Base-by-base conservation (phyloP, 148 eudicot genomes). In the Dianthus caryophyllus region DNA sequence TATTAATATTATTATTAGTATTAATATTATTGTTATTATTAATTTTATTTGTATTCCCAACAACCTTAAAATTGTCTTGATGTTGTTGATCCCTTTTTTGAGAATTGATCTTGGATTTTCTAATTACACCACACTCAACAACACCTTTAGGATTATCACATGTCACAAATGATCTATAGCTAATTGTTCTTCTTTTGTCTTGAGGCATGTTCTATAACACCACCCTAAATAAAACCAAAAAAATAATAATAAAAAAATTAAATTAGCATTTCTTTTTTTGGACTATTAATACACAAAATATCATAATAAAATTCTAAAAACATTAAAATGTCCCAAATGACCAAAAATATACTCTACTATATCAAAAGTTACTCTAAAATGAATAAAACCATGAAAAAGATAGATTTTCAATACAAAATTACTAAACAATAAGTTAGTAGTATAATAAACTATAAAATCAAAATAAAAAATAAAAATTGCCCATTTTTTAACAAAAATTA, bases 71-170 rank as follows among this genome's bases (percentile, higher is more conserved):
- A 63, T n/a, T 63, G 6, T 61, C 48, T 38, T 61, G 65, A 6
- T 38, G 49, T 38, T 66, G 33, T 61, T 65, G 63, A 36, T 79
- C 81, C 57, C 50, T 51, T 60, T 79, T 83, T 15, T 74, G 75
- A 68, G 84, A 60, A 61, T 81, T 39, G 38, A 58, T 71, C 66
- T 77, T 86, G 73, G 87, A 70, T 77, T 75, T 91, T 77, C 83
- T 88, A 51, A 82, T 76, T 65, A 87, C 79, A 70, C 78, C 81
- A 73, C 84, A 80, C 64, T 91, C 92, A 67, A 69, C 81, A 47
- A 91, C 86, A 69, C 90, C 96, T 81, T 82, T 86, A 43, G 97
- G 93, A 82, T 88, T 89, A 69, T 88, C 90, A 67, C 97, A 91
- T 39, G 81, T 82, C 72, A 91, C 76, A 78, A 91, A 91, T 77